These are phyloP conservation scores for Tulasnella calospora DNA, from an alignment of 768 basidiomycete genomes.

Conservation along the genomic window DNA sequence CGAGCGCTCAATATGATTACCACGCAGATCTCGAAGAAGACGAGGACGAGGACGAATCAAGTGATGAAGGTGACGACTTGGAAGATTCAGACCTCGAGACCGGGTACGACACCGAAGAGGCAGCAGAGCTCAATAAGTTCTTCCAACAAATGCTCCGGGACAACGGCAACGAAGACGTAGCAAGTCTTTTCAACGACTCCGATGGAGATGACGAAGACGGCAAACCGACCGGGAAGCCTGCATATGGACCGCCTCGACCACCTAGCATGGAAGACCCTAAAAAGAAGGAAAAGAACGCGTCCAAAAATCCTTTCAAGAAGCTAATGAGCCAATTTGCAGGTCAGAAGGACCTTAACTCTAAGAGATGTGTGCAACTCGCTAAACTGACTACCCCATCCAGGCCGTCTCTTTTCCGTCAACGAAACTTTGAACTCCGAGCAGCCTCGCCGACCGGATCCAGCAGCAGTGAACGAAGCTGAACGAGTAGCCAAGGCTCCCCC, in stretches of 20 bases:
- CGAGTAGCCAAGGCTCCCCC: not conserved
- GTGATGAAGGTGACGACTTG: slow-evolving; percentile 38
- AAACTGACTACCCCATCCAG: not conserved
- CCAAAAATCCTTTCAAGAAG: slow-evolving; percentile 62
- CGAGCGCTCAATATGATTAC: not conserved
- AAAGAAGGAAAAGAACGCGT: slow-evolving; percentile 37
- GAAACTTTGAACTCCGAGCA: slow-evolving; percentile 19
- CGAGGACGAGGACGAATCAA: slow-evolving; percentile 34
- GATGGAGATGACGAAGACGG: slow-evolving; percentile 8
- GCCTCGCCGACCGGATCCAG: slow-evolving; percentile 12
- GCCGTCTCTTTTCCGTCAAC: slow-evolving; percentile 25
- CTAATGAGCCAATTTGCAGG: slow-evolving; percentile 71
- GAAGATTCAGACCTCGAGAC: slow-evolving; percentile 36
- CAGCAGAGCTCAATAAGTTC: slow-evolving; percentile 58
- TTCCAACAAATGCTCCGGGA: slow-evolving; percentile 56
- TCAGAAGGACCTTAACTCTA: slow-evolving; percentile 29
- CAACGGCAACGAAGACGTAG: not conserved
- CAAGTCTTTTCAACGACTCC: slow-evolving; percentile 2
- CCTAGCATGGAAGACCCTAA: slow-evolving; percentile 31
- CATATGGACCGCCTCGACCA: slow-evolving; percentile 50
- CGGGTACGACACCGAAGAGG: slow-evolving; percentile 62
- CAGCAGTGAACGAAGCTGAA: slow-evolving; percentile 12
- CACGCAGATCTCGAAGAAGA: slow-evolving; percentile 29
- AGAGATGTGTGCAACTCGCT: not conserved
- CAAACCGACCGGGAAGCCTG: slow-evolving; percentile 40